phyloP scores from a whole-genome alignment of 2,329 filamentous ascomycete genomes.

The Ceratocystis cubensis region DNA sequence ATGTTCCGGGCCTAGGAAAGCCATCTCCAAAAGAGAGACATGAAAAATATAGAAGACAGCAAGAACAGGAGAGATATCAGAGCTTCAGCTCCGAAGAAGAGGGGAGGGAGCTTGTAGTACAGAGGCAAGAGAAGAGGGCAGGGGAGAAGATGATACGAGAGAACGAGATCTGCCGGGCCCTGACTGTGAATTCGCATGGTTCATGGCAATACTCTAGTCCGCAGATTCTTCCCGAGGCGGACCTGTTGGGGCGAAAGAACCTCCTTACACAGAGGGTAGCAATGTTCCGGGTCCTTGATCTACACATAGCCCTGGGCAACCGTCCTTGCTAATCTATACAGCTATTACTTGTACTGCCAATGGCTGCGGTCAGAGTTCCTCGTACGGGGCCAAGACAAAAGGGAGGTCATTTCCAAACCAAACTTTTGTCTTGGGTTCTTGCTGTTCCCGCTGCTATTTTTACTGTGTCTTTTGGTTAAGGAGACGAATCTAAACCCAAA shows the following conservation, averaged over 20 bases:
- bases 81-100: not conserved
- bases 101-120: not conserved
- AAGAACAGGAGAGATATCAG: conserved; percentile 10
- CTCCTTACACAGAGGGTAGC: not conserved
- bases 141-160: not conserved
- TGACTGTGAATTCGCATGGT: no score
- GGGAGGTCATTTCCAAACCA: not conserved
- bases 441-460: not conserved
- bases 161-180: not conserved
- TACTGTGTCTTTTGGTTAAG: not conserved
- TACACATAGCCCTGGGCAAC: not conserved
- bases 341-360: not conserved
- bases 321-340: not conserved
- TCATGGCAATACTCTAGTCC: no score
- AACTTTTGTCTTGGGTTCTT: not conserved
- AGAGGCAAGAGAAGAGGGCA: not conserved
- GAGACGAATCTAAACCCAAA: not conserved
- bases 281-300: not conserved
- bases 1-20: not conserved
- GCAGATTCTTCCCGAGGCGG: not conserved
- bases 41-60: not conserved
- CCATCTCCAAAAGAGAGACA: not conserved
- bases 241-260: not conserved
- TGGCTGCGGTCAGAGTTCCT: not conserved
- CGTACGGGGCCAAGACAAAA: not conserved